phyloP scores from a whole-genome alignment of 2,329 filamentous ascomycete species.

The Sclerotinia nivalis region DNA sequence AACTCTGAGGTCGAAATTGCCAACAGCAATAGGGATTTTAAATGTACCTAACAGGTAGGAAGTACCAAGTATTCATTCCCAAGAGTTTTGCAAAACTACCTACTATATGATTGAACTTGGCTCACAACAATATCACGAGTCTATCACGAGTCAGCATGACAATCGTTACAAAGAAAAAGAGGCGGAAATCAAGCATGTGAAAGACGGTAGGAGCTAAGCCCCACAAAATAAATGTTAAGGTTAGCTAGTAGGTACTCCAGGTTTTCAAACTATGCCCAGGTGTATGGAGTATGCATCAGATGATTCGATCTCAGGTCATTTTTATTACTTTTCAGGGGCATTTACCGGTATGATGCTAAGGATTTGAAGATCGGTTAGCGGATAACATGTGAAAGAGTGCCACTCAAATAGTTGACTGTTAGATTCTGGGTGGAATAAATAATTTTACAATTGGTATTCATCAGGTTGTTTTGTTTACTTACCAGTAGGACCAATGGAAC shows the following conservation, averaged over 20 bases:
- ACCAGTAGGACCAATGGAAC: not conserved
- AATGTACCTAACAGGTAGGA: not conserved
- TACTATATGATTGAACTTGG: not conserved
- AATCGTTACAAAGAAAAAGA: not conserved
- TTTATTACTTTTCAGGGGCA: not conserved
- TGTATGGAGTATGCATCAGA: constrained; percentile 5
- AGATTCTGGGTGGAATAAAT: not conserved
- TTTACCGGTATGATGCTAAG: too few species aligned
- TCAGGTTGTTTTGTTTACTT: too few species aligned
- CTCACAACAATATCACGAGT: not conserved
- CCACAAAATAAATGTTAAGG: constrained; percentile 11
- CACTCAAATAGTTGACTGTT: not conserved
- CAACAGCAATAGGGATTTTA: not conserved
- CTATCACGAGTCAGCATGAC: constrained; percentile 11
- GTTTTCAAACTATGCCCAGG: not conserved
- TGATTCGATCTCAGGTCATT: constrained; percentile 17
- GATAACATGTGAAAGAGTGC: not conserved
- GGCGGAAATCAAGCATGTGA: constrained; percentile 20
- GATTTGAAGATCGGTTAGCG: too few species aligned
- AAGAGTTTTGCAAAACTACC: not conserved
- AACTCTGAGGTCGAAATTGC: not conserved
- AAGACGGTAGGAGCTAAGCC: constrained; percentile 19
- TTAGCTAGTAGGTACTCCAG: constrained; percentile 12
- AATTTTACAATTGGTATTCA: not conserved
- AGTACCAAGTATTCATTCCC: not conserved